Base-by-base conservation (phyloP, 257 asterid genomes). In the Petunia secreta region DNA sequence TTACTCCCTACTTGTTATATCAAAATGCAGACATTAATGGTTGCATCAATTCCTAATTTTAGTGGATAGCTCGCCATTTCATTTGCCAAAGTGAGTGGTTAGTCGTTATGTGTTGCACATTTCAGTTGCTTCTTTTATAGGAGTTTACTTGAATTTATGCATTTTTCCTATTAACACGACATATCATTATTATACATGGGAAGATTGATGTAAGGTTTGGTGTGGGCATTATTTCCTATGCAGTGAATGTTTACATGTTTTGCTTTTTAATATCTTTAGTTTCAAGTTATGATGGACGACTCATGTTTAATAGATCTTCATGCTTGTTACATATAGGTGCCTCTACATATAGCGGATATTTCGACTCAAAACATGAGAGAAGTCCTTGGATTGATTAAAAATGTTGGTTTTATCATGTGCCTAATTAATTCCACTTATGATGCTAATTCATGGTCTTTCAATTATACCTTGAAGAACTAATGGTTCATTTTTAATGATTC, bases 291-390 rank as follows among this genome's bases (percentile, higher is more conserved):
- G 25, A 25, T 25, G 25, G 25, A 79, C 60, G 37, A 63, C 41
- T 75, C 11, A 63, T 67, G 62, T 55, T 68, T 2, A 1, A 60
- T 62, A 65, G 76, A 44, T 77, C 25, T 25, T 25, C 25, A 25
- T 25, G 36, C 44, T 78, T 55, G 69, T 80, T 80, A 39, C 52
- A 9, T 79, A 14, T 81, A 93, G 98, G 95, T 93, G 67, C 98
- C 98, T 15, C 95, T 93, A 36, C 91, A 93, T 75, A 91, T 93
- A 86, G 95, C 98, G 4, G 98, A 93, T 91, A 90, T 93, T 75
- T 90, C 98, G 4, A 95, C 97, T 46, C 95, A 93, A 80, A 91
- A 91, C 88, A 68, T 91, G 80, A 93, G 98, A 85, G 97, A 95
- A 85, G 85, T 90, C 82, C 94, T 93, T 60, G 98, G 97, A 83